Conservation (phyloP, 2,329 filamentous ascomycete genomes). For the Fusarium circinatum region DNA sequence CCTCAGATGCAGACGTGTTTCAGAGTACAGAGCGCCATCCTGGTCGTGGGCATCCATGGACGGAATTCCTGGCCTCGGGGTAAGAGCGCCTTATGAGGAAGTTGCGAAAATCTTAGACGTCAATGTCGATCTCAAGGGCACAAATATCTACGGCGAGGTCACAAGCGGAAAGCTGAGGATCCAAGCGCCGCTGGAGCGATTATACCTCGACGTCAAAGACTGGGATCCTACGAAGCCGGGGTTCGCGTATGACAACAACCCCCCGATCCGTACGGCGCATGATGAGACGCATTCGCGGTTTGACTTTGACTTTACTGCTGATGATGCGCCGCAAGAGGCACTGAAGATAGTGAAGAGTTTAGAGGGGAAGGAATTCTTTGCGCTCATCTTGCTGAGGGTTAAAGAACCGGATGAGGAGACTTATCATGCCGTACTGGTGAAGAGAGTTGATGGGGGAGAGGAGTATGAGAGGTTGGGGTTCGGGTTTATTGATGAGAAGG, state of each 20-base stretch:
- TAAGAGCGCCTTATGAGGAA: accelerated
- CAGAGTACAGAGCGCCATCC: not conserved
- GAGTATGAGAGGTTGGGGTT: not conserved
- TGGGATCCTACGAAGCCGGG: not conserved
- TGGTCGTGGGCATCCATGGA: constrained; percentile 3
- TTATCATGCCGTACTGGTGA: not conserved
- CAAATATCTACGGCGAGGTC: not conserved
- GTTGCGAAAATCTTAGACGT: not conserved
- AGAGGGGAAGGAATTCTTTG: not conserved
- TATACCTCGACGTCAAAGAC: not conserved
- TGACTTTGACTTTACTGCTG: not conserved
- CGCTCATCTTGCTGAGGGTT: not conserved
- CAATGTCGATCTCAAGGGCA: not conserved
- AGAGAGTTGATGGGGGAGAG: not conserved
- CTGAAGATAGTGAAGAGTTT: not conserved
- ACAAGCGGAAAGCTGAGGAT: not conserved
- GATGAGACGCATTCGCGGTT: not conserved
- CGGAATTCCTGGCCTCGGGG: not conserved
- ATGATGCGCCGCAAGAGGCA: not conserved
- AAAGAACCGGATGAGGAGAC: accelerated
- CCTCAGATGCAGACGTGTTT: accelerated
- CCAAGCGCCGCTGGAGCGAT: not conserved
- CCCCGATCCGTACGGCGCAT: not conserved
- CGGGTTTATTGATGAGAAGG: not conserved
- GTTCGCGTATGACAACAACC: accelerated